Conservation (phyloP, 495 filamentous ascomycete genomes). For the Aspergillus sparsus region DNA sequence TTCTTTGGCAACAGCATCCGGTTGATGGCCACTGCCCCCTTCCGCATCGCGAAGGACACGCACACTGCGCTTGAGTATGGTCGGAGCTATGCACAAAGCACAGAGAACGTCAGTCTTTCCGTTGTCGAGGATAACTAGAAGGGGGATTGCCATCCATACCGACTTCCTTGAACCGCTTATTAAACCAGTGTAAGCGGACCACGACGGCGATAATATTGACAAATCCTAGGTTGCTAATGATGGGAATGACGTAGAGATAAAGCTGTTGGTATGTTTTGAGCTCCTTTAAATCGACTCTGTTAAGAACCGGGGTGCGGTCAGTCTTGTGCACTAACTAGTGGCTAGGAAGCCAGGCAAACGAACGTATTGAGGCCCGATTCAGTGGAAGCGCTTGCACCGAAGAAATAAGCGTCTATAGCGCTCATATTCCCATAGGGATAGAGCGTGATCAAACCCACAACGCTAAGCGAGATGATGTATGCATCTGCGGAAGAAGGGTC, state of each 20-base stretch:
- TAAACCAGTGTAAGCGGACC: slow-evolving; percentile 39
- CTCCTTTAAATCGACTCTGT: slow-evolving; percentile 37
- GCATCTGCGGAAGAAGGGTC: slow-evolving; percentile 33
- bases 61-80: not conserved
- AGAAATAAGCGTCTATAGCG: slow-evolving; percentile 47
- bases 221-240: slow-evolving; percentile 35
- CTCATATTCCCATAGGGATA: slow-evolving; percentile 44
- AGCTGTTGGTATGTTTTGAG: slow-evolving; percentile 45
- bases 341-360: slow-evolving; percentile 11
- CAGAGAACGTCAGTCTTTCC: not conserved
- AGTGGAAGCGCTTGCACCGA: slow-evolving; percentile 44
- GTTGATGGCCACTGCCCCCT: not conserved
- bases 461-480: slow-evolving; percentile 37
- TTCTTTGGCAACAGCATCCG: not conserved
- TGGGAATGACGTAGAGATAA: slow-evolving; percentile 37
- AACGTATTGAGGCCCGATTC: slow-evolving; percentile 47
- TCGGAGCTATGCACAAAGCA: not conserved
- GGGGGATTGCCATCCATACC: not conserved
- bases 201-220: slow-evolving; percentile 41
- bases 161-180: slow-evolving; percentile 31
- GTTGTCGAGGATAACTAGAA: not conserved
- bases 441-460: slow-evolving; percentile 39
- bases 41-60: not conserved
- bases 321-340: not conserved
- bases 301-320: not conserved